Evolutionary conservation across 2,329 filamentous ascomycete genomes (phyloP).

Genomic region (Pseudogymnoascus destructans): DNA sequence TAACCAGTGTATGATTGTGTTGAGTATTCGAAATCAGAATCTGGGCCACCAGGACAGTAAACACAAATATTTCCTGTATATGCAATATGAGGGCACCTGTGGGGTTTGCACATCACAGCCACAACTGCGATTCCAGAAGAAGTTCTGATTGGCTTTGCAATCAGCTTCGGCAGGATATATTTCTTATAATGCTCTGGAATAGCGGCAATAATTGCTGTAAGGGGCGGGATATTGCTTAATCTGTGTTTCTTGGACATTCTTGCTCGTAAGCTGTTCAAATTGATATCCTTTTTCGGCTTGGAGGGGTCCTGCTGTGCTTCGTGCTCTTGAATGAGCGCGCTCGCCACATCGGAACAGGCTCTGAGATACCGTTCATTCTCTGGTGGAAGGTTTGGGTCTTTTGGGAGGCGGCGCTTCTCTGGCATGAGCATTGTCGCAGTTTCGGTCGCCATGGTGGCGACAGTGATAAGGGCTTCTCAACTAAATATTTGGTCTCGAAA

Average conservation of each 20-base stretch:
- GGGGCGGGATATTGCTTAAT: constrained; percentile 71
- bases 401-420: constrained; percentile 42
- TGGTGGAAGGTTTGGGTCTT: constrained; percentile 61
- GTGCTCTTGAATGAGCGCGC: constrained; percentile 85
- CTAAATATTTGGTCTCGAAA: neutral
- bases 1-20: constrained; percentile 98
- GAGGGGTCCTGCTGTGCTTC: constrained; percentile 64
- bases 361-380: constrained; percentile 92
- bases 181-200: constrained; percentile 99
- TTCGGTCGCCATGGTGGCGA: constrained; percentile 44
- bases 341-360: constrained; percentile 91
- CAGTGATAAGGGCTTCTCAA: neutral
- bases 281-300: constrained; percentile 70
- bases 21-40: constrained; percentile 98
- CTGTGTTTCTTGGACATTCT: constrained; percentile 89
- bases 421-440: constrained; percentile 44
- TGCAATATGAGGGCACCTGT: constrained; percentile 92
- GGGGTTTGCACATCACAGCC: constrained; percentile 98
- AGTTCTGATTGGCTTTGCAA: constrained; percentile 92
- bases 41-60: constrained; percentile 92
- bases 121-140: constrained; percentile 96
- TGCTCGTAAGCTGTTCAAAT: constrained; percentile 76
- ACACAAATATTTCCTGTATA: constrained; percentile 99
- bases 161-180: constrained; percentile 89
- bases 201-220: constrained; percentile 94